Base-by-base conservation (phyloP, 2,329 filamentous ascomycete species). In the Ceratocystis destructans region DNA sequence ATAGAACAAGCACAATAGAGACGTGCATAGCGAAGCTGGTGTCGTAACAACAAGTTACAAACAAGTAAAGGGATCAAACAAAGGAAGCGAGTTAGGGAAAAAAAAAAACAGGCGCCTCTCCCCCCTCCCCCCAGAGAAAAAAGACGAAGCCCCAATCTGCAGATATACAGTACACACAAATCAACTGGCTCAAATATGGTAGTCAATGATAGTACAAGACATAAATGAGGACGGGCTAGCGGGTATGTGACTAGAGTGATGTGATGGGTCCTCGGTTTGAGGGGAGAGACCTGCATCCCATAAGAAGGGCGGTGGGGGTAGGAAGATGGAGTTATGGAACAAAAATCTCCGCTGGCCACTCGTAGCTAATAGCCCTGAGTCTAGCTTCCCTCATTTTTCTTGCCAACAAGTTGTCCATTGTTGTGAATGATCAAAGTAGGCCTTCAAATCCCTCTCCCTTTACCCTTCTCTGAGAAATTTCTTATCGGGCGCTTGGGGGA, bases 261-360 rank as follows among this genome's bases (percentile, higher is more conserved):
- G 37, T 41, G 37, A 41, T 41, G 37, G 25, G 22, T 53, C 48
- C 48, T 53, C 20, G 28, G 12, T 59, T 59, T 59, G 55, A 59
- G 55, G 33, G 55, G 28, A 59, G 55, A 59, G 55, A 59, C 55
- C 55, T 59, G 55, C 55, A 37, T 59, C 55, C 48, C 48, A 25
- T 10, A 37, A 37, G 55, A 59, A 59, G 33, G 55, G 55, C 55
- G 55, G 55, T 59, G 55, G 55, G 33, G 8, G 15, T 22, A 53
- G 37, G 10, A 41, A 41, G 37, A 41, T 53, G 48, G 48, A 53
- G 25, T 53, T 10, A 53, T 53, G 48, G 48, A 53, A 25, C 48
- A 17, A 53, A 53, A 53, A 53, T 28, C 48, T 15, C 20, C 48
- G 22, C 15, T 25, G 48, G 22, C 20, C 10, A 53, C 48, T 28